These are phyloP conservation scores for Musa schizocarpa DNA, from an alignment of 176 grass and related monocot genomes.

Conservation along the genomic window DNA sequence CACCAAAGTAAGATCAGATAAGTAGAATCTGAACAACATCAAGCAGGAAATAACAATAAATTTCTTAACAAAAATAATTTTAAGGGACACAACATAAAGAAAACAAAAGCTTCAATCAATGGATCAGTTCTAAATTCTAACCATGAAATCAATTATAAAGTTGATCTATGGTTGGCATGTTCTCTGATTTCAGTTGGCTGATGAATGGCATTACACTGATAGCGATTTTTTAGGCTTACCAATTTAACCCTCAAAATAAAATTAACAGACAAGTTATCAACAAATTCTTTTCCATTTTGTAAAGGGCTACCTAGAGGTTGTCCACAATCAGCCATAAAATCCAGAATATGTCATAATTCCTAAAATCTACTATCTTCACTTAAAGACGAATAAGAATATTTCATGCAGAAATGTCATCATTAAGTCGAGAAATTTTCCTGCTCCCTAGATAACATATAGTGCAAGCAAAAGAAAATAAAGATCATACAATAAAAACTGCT, in stretches of 20 bases:
- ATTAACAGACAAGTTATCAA: background rate
- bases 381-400: too few relatives aligned
- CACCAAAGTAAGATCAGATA: background rate
- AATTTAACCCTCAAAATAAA: background rate
- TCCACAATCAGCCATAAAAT: too few relatives aligned
- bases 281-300: background rate
- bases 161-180: too few relatives aligned
- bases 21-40: background rate
- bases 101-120: background rate
- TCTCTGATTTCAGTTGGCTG: background rate
- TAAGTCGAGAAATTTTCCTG: too few relatives aligned
- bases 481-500: too few relatives aligned
- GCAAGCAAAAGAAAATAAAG: too few relatives aligned
- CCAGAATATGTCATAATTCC: too few relatives aligned
- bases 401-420: too few relatives aligned
- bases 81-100: background rate
- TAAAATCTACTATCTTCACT: too few relatives aligned
- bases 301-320: too few relatives aligned
- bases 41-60: background rate
- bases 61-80: background rate
- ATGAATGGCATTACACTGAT: background rate
- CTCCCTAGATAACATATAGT: too few relatives aligned
- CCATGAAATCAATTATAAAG: background rate
- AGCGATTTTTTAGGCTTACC: too few relatives aligned
- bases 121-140: background rate